Evolutionary conservation across 2,329 filamentous ascomycete genomes (phyloP).

Genomic region (Botrytis medusae): DNA sequence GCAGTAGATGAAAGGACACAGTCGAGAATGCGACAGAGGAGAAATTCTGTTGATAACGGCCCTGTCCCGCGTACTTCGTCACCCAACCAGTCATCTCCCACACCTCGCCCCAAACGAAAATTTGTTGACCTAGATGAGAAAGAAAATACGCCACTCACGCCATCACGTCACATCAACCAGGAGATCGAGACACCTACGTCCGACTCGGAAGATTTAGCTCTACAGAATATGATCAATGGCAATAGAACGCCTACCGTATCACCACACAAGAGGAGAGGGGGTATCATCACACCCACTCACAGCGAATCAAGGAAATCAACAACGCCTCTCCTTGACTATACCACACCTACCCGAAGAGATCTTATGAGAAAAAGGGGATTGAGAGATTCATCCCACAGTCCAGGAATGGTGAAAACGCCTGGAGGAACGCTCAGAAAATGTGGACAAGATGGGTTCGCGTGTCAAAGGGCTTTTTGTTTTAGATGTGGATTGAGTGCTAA

Average conservation of each 20-base stretch:
- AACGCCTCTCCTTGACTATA: slow-evolving; percentile 34
- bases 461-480: slow-evolving; percentile 61
- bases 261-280: neutral
- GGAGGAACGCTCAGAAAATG: slow-evolving; percentile 53
- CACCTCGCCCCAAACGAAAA: slow-evolving; percentile 13
- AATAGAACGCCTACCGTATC: neutral
- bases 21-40: neutral
- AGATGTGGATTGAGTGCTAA: slow-evolving; percentile 43
- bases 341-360: slow-evolving; percentile 28
- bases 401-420: slow-evolving; percentile 45
- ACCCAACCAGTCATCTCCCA: neutral
- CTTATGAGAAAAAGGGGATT: slow-evolving; percentile 10
- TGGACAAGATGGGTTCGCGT: slow-evolving; percentile 56
- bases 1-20: neutral
- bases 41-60: neutral
- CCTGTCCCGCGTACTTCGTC: slow-evolving; percentile 4
- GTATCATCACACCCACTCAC: slow-evolving; percentile 15
- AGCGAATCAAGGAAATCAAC: slow-evolving; percentile 8
- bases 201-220: neutral
- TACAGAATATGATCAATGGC: neutral
- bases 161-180: neutral
- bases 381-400: slow-evolving; percentile 23
- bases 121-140: slow-evolving; percentile 4
- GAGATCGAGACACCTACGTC: neutral
- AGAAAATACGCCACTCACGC: neutral